Base-by-base conservation (phyloP, 768 basidiomycete species). In the Tricholoma sp. region DNA sequence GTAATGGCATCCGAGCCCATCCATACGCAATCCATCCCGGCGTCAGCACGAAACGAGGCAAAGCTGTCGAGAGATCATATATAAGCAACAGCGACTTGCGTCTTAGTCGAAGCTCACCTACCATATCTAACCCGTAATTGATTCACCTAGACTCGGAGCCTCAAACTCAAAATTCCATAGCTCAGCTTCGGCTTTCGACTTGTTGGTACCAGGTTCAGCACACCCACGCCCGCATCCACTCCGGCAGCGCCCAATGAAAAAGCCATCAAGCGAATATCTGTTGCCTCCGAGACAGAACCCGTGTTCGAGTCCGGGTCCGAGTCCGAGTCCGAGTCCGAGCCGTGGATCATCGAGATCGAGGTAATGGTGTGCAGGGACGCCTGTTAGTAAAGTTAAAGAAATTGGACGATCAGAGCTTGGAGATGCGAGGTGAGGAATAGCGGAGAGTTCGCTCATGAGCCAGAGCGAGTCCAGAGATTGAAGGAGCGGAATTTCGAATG, bases 241-340 rank as follows among this genome's bases (percentile, higher is more conserved):
- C 13, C 20, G 11, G 11, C 51, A 52, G 6, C 17, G 12, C 4
- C 51, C 52, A 53, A 53, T 6, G 6, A 53, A 53, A 32, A 41
- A 53, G 2, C 52, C 52, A 12, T 53, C 52, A 9, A 28, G n/a
- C 36, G 52, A 53, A 28, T 53, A 53, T 28, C n/a, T 53, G 20
- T 32, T 53, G 8, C 52, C 52, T 4, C 37, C 37, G 15, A 53
- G 12, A 36, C 52, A 53, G 37, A 24, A 31, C 8, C 4, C 24
- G 0, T 41, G 39, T 17, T 41, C 17, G 10, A 15, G 24, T 29
- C 28, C 6, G 28, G 15, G 24, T 47, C 28, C 37, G 6, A 39
- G 20, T 10, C 20, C 20, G 18, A 24, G 11, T 44, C 17, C 42
- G 2, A 44, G 6, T 44, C 11, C 42, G 10, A 18, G 12, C 24